A percentile compares a stretch with the other conserved stretches of the same genome.
Evolutionary conservation across 352 stramenopile genomes (phyloP).

Genomic region (Globisporangium acanthophoron): DNA sequence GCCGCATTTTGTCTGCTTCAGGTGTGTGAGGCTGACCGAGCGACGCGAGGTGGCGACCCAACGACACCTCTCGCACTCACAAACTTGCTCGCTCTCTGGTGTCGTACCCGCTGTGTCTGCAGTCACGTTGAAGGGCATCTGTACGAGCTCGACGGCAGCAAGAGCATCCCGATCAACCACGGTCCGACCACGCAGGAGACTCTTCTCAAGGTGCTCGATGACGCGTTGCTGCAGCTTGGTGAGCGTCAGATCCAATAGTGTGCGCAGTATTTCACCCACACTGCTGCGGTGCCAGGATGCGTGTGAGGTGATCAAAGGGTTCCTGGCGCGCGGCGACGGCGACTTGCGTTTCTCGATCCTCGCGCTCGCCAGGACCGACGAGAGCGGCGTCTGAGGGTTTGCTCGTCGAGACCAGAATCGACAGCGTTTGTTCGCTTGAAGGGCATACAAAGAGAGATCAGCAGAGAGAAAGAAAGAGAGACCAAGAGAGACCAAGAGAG

Average conservation of each 20-base stretch:
- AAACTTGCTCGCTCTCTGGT: neutral
- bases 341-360: constrained; percentile 95
- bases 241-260: too few species aligned
- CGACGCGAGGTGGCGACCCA: neutral
- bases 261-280: too few species aligned
- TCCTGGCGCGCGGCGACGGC: constrained; percentile 92
- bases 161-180: constrained; percentile 93
- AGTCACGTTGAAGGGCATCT: constrained; percentile 88
- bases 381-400: constrained; percentile 12
- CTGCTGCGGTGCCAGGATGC: constrained; percentile 51
- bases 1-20: constrained; percentile 96
- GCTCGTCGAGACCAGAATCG: too few species aligned
- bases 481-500: neutral
- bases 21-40: constrained; percentile 19
- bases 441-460: too few species aligned
- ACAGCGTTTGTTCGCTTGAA: too few species aligned
- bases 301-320: constrained; percentile 87
- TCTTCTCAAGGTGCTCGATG: constrained; percentile 59
- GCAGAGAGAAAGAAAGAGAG: neutral
- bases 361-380: constrained; percentile 78
- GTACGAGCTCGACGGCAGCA: constrained; percentile 96
- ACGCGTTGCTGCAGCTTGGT: too few species aligned
- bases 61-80: neutral
- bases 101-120: neutral
- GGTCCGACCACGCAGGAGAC: constrained; percentile 80